Evolutionary conservation across 2,329 filamentous ascomycete species (phyloP), one percentile per base, ranked within the genome.

Genomic region (Clarireedia hainanense): DNA sequence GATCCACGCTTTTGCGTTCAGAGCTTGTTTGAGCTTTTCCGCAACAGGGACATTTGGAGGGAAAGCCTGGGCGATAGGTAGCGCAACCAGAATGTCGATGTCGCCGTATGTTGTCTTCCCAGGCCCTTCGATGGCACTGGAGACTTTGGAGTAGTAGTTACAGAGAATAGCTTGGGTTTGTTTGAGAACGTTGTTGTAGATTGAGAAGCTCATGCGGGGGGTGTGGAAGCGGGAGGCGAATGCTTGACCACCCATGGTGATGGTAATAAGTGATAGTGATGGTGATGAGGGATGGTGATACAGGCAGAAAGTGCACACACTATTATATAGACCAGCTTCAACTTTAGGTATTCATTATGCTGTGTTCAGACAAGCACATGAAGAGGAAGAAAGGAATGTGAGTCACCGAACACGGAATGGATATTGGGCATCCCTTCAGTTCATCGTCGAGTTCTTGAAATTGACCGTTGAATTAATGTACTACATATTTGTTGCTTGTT

Each of bases 71-170:
- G 47, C 14, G 4, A 58, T 52, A 26, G 72, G 70, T 34, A 67
- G 66, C 0, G 74, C 72, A 1, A 89, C 76, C 1, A 90, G 69
- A 57, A 91, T 75, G 69, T 94, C 89, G 39, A 95, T 72, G 61
- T 94, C 89, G 20, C 89, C 89, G 64, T 82, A 79, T 62, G 83
- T 80, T 0, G 61, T 43, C 69, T 94, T 94, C 1, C 68, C 83
- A 0, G 88, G 88, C 0, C 80, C 85, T 61, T 90, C 86, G 27
- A 85, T 79, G 0, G 87, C 83, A 0, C 78, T 75, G 0, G 75
- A 77, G 4, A 87, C 81, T 6, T 71, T 72, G 0, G 71, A 53
- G 62, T 81, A 89, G 3, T 85, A 70, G 1, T 72, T 63, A 1
- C 70, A 68, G 0, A 88, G 75, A 2, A 75, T 68, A 0, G 65